Evolutionary conservation across 1,284 basidiomycete genomes (phyloP), one percentile per base, ranked within the genome.

Genomic region (Rhodotorula sp.): DNA sequence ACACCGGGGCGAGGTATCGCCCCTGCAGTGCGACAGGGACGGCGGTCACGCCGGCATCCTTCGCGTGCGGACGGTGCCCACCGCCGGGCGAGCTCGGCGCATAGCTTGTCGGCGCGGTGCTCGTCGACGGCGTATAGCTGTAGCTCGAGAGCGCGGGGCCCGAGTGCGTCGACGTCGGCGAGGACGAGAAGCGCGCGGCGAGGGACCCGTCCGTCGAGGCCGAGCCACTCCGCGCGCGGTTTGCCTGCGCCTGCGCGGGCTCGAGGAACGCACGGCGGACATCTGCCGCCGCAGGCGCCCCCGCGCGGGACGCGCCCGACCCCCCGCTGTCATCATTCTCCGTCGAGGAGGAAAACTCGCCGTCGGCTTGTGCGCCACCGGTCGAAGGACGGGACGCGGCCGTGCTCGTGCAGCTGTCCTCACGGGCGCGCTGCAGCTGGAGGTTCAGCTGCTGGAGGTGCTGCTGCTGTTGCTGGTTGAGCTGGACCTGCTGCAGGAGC

Each of bases 121-220:
- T 76, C n/a, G 63, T 62, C 12, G 76, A 76, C n/a, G 75, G 72
- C 5, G 74, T 72, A 48, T 77, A 77, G 27, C 69, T 69, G 50
- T 62, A 74, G 9, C 57, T 63, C 8, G 71, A 70, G 15, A 63
- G 62, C 51, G 62, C 64, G n/a, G 66, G 74, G 6, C 72, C 75
- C 8, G 70, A 73, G 39, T 69, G 71, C 2, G 70, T 66, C 22
- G 73, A 76, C 17, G 63, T 70, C 44, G 70, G 66, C 59, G 73
- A 71, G 27, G 71, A 71, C 25, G 69, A 63, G 57, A 53, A 54
- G 15, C 59, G 44, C 12, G 55, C 44, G 17, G 57, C 29, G 57
- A 6, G 50, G 3, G 58, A 61, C 17, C 54, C 64, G 29, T 72
- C 71, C 21, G 76, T 76, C 13, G 71, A 69, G 7, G 72, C 63